Evolutionary conservation across 2,329 filamentous ascomycete species (phyloP), one percentile per base, ranked within the genome.

Genomic region (Xylaria digitata): DNA sequence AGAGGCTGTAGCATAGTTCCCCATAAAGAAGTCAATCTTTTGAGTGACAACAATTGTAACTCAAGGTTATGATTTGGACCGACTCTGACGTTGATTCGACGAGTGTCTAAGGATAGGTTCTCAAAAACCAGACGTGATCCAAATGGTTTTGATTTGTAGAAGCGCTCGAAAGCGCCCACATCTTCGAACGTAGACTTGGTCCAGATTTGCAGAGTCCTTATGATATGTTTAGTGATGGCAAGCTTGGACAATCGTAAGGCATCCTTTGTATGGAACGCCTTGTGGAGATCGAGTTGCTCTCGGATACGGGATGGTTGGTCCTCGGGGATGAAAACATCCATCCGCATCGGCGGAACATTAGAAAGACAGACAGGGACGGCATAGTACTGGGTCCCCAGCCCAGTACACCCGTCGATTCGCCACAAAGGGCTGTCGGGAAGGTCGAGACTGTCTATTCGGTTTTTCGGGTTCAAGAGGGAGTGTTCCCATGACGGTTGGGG

Each of bases 261-360:
- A 68, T 87, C 85, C 65, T 85, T 85, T 37, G 82, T 86, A 74
- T 88, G 86, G 67, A 88, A 89, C 37, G 85, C 83, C 55, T 80
- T 77, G 62, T 84, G 80, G 32, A 87, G 78, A 62, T 83, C 81
- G 30, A 89, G 81, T 30, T 84, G 77, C 13, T 78, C 73, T 54
- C 84, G 82, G 46, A 88, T 73, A 3, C 78, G 68, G 1, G 75
- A 70, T 0, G 81, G 75, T 52, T 82, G 78, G n/a, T 82, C 81
- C 65, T 87, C 84, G 3, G 85, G 83, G 37, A 89, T 82, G 73
- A 87, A 89, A 26, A 87, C 82, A 73, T 89, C 87, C 72, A 89
- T 82, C 45, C 86, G 83, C 71, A 86, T 81, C 1, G 87, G 87
- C 3, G 82, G 78, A 21, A 82, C 73, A 17, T 77, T 72, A 5